Evolutionary conservation across 768 basidiomycete genomes (phyloP).

Genomic region (Imleria badia): DNA sequence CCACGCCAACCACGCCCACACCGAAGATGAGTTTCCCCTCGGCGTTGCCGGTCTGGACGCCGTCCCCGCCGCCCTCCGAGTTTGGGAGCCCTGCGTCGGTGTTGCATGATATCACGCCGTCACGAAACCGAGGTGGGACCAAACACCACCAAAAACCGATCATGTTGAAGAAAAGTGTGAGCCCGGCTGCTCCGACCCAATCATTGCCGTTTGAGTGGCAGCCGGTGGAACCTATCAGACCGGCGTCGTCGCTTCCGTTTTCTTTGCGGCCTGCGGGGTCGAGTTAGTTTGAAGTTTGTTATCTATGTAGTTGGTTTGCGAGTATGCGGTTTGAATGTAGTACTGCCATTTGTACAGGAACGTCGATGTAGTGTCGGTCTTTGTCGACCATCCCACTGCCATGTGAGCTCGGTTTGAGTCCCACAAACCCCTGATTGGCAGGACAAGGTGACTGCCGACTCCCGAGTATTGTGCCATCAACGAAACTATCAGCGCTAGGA

Average conservation of each 20-base stretch:
- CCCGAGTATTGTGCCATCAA: too few species aligned
- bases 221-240: slow-evolving; percentile 24
- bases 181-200: slow-evolving; percentile 2
- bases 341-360: too few species aligned
- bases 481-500: too few species aligned
- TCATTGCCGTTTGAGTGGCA: slow-evolving; percentile 22
- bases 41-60: slow-evolving; percentile 23
- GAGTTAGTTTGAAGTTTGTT: not conserved
- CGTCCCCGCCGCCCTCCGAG: slow-evolving; percentile 17
- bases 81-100: slow-evolving; percentile 9
- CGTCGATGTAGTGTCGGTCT: too few species aligned
- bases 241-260: slow-evolving; percentile 26
- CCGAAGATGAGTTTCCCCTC: slow-evolving; percentile 27
- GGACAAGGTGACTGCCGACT: too few species aligned
- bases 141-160: slow-evolving; percentile 40
- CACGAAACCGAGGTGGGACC: slow-evolving; percentile 21
- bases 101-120: slow-evolving; percentile 15
- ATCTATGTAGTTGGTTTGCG: too few species aligned
- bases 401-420: too few species aligned
- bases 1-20: slow-evolving; percentile 21
- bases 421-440: too few species aligned
- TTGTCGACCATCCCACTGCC: too few species aligned
- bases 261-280: slow-evolving; percentile 20
- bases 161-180: slow-evolving; percentile 26
- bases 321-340: too few species aligned